Evolutionary conservation across 2,329 filamentous ascomycete species (phyloP).

Genomic region (Cercospora sp.): DNA sequence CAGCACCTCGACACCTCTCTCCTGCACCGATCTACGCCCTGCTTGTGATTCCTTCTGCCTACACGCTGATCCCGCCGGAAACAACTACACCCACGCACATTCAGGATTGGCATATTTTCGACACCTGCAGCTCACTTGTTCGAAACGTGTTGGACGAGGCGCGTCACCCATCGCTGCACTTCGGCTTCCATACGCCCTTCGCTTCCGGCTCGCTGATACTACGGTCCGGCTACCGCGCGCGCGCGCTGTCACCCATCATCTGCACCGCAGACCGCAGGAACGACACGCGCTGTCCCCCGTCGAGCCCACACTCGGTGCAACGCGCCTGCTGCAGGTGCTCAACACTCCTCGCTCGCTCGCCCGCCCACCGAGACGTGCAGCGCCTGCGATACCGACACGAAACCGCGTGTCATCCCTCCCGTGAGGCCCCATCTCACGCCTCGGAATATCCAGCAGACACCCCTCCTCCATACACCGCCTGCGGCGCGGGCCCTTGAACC

Average conservation of each 20-base stretch:
- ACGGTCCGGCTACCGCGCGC: neutral
- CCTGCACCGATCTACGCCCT: conserved; percentile 2
- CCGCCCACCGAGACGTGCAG: neutral
- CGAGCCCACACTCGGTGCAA: neutral
- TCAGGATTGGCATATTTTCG: neutral
- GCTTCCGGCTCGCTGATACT: neutral
- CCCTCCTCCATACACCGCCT: conserved; percentile 5
- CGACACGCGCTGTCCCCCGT: neutral
- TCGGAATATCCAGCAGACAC: neutral
- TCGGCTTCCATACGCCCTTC: neutral
- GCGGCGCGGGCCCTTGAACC: conserved; percentile 17
- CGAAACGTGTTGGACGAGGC: neutral
- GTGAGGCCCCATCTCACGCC: neutral
- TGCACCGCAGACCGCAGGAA: conserved; percentile 1
- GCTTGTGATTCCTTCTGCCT: conserved; percentile 7
- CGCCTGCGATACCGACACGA: neutral
- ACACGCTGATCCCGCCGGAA: neutral
- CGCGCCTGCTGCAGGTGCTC: neutral
- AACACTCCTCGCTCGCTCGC: neutral
- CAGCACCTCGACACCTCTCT: neutral
- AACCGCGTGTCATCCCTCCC: neutral
- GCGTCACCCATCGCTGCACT: neutral
- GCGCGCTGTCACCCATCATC: neutral
- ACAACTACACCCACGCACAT: neutral
- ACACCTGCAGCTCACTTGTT: neutral